phyloP scores from a whole-genome alignment of 148 eudicot species.

The Linanthus parryae region DNA sequence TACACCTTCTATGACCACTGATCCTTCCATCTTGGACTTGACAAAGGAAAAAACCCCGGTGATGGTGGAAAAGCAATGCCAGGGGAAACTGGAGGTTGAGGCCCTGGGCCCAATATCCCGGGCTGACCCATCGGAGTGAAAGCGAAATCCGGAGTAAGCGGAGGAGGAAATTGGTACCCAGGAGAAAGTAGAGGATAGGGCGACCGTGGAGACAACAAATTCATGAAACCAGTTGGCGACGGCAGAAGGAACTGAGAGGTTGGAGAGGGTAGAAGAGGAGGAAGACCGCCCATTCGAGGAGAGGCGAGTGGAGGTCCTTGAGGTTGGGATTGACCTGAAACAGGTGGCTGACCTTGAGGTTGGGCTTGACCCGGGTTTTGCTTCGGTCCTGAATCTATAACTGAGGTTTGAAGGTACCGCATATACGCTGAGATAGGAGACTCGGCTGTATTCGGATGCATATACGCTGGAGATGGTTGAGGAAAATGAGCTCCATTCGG shows the following conservation, averaged over 20 bases:
- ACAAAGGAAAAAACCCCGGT: slow-evolving; percentile 64
- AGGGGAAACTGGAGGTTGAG: slow-evolving; percentile 70
- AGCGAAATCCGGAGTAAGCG: slow-evolving; percentile 66
- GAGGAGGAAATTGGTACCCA: slow-evolving; percentile 66
- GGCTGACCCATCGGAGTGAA: slow-evolving; percentile 52
- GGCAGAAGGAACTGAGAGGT: slow-evolving; percentile 62
- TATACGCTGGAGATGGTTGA: slow-evolving; percentile 28
- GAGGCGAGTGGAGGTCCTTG: slow-evolving; percentile 45
- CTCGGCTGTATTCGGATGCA: slow-evolving; percentile 52
- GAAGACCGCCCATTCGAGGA: slow-evolving; percentile 46
- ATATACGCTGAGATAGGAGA: slow-evolving; percentile 84
- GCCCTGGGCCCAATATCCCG: slow-evolving; percentile 74
- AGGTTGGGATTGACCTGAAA: slow-evolving; percentile 18
- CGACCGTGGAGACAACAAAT: slow-evolving; percentile 66
- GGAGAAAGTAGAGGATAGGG: slow-evolving; percentile 81
- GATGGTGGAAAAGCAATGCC: slow-evolving; percentile 63
- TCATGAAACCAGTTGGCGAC: slow-evolving; percentile 64
- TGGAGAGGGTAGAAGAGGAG: slow-evolving; percentile 62
- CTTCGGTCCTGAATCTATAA: slow-evolving; percentile 50
- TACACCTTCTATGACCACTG: slow-evolving; percentile 27
- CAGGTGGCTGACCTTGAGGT: slow-evolving; percentile 20
- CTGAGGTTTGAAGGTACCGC: slow-evolving; percentile 77
- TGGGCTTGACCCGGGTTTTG: slow-evolving; percentile 24
- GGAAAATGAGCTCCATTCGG: slow-evolving; percentile 1
- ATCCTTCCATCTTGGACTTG: slow-evolving; percentile 90